phyloP scores from a whole-genome alignment of 2,329 filamentous ascomycete species.

The Drechmeria coniospora region DNA sequence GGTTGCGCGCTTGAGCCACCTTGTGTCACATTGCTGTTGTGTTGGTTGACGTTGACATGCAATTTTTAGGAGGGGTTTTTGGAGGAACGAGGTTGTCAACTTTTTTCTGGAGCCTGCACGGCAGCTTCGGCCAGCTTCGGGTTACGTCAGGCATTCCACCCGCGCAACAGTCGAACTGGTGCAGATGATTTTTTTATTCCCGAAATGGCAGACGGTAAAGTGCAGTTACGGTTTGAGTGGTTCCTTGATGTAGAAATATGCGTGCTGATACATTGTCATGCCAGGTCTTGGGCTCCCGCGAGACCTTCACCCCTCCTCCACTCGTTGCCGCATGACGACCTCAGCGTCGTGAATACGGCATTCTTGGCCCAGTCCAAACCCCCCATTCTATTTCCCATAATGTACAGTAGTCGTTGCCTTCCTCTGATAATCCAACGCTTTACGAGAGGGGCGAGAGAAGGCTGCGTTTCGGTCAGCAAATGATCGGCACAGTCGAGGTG shows the following conservation, averaged over 20 bases:
- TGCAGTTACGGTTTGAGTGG: too few species aligned
- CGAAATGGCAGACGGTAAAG: too few species aligned
- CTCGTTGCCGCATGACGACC: slow-evolving; percentile 1
- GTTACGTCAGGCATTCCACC: too few species aligned
- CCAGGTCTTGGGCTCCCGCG: too few species aligned
- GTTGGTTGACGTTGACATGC: too few species aligned
- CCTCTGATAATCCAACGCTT: neutral
- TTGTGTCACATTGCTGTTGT: slow-evolving; percentile 10
- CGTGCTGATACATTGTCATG: slow-evolving; percentile 1
- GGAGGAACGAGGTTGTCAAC: too few species aligned
- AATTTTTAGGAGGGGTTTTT: too few species aligned
- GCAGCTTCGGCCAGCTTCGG: slow-evolving; percentile 1
- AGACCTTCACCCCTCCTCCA: too few species aligned
- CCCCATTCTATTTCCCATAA: neutral
- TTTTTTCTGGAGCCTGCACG: slow-evolving; percentile 3
- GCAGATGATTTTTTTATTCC: too few species aligned
- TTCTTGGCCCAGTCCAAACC: too few species aligned
- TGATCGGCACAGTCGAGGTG: neutral
- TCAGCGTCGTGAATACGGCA: slow-evolving; percentile 14
- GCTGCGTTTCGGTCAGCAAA: slow-evolving; percentile 21
- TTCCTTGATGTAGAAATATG: slow-evolving; percentile 1
- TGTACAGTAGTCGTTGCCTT: neutral
- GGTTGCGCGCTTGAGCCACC: slow-evolving; percentile 1
- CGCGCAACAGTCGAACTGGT: too few species aligned
- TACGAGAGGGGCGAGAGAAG: slow-evolving; percentile 51